phyloP scores from a whole-genome alignment of 192 early-diverging fungal species.

The Dissophora globulifera region DNA sequence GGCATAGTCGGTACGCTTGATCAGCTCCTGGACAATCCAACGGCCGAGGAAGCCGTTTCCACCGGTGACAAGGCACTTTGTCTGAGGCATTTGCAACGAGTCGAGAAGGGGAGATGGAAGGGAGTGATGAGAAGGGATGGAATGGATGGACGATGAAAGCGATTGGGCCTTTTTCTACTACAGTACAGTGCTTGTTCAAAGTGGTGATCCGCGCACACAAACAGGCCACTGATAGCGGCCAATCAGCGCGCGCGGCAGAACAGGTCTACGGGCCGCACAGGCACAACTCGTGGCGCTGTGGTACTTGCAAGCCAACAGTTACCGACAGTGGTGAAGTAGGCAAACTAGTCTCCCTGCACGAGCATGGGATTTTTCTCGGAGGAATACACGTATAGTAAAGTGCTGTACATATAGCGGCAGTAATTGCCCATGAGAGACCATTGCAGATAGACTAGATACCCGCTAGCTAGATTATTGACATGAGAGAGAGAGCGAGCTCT shows the following conservation, averaged over 20 bases:
- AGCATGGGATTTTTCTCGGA: too few relatives aligned
- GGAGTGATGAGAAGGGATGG: neutral
- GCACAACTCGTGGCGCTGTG: neutral
- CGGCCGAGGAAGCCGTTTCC: slow-evolving; percentile 91
- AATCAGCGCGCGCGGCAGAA: slow-evolving; percentile 14
- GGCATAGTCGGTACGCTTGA: slow-evolving; percentile 62
- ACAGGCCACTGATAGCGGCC: slow-evolving; percentile 17
- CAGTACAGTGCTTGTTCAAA: too few relatives aligned
- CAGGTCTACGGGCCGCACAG: too few relatives aligned
- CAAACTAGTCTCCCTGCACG: too few relatives aligned
- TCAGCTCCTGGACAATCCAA: slow-evolving; percentile 78
- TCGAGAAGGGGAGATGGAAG: neutral
- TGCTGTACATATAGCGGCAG: too few relatives aligned
- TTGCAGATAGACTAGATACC: too few relatives aligned
- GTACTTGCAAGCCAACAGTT: neutral
- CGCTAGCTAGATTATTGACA: too few relatives aligned
- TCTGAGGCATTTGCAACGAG: slow-evolving; percentile 2
- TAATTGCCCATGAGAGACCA: too few relatives aligned
- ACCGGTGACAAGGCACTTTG: slow-evolving; percentile 80
- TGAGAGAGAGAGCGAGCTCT: too few relatives aligned
- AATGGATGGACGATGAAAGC: neutral
- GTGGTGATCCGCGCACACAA: neutral
- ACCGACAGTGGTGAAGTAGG: too few relatives aligned
- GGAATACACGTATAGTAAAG: too few relatives aligned
- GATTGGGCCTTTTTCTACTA: too few relatives aligned